A percentile compares a stretch with the other conserved stretches of the same genome.
Conservation (phyloP, 1,284 basidiomycete genomes). For the Exobasidium rhododendri region DNA sequence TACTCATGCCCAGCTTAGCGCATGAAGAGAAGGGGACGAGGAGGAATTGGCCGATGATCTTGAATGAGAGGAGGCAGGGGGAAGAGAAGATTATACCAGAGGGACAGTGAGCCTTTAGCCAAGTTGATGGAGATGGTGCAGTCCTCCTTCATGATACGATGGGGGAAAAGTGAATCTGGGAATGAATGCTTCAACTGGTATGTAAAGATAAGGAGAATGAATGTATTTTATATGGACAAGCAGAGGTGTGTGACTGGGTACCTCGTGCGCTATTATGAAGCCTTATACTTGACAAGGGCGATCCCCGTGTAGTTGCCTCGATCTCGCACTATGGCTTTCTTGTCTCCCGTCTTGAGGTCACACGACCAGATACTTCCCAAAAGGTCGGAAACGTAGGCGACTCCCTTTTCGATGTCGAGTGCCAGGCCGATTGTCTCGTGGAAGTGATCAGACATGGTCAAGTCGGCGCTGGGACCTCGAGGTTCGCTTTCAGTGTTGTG, state of each 20-base stretch:
- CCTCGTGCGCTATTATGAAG: too few relatives aligned
- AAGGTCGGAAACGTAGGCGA: slow-evolving; percentile 16
- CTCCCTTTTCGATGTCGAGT: slow-evolving; percentile 7
- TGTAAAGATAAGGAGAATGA: too few relatives aligned
- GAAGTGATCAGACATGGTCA: slow-evolving; percentile 65
- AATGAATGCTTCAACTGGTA: too few relatives aligned
- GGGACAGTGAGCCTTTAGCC: too few relatives aligned
- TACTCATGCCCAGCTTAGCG: not conserved
- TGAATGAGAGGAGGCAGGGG: too few relatives aligned
- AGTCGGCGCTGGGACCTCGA: not conserved
- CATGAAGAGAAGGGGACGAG: not conserved
- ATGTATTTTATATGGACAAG: too few relatives aligned
- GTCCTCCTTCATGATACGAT: too few relatives aligned
- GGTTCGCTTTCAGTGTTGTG: slow-evolving; percentile 4
- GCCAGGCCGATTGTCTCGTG: slow-evolving; percentile 53
- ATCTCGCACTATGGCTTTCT: slow-evolving; percentile 1
- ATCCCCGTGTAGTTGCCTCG: not conserved
- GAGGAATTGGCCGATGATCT: not conserved
- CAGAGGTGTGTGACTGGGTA: too few relatives aligned
- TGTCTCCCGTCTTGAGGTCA: not conserved
- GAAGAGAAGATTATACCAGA: too few relatives aligned
- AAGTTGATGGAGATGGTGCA: too few relatives aligned
- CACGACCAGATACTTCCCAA: slow-evolving; percentile 3
- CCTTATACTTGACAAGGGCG: not conserved
- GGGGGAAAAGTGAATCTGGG: too few relatives aligned